Conservation (phyloP, 345 rosid species). For the Acer yangbiense region DNA sequence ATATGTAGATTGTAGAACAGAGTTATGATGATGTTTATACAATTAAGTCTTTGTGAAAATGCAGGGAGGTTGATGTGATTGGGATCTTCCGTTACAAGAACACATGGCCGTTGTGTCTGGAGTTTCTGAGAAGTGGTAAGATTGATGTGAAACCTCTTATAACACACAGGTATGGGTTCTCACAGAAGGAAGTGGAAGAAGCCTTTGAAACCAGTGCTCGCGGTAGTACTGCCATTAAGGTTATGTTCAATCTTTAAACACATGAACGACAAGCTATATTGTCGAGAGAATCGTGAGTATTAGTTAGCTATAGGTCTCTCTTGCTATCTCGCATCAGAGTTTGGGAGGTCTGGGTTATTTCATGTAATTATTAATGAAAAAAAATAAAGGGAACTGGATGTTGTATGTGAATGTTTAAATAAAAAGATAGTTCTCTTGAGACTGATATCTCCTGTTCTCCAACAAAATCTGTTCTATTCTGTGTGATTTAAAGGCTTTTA, state of each 20-base stretch:
- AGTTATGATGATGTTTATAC: neutral
- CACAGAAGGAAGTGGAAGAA: conserved; percentile 82
- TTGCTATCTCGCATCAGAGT: too few relatives aligned
- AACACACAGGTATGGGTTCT: conserved; percentile 85
- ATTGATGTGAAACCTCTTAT: conserved; percentile 84
- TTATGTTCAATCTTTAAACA: conserved; percentile 79
- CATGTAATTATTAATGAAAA: neutral
- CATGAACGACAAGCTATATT: neutral
- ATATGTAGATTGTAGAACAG: neutral
- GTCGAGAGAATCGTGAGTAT: too few relatives aligned
- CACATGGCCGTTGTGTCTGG: conserved; percentile 88
- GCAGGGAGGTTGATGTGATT: conserved; percentile 86
- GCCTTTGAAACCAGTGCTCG: conserved; percentile 87
- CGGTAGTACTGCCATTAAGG: conserved; percentile 84
- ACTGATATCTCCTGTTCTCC: too few relatives aligned
- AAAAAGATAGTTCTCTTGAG: too few relatives aligned
- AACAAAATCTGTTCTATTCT: too few relatives aligned
- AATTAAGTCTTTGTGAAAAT: neutral
- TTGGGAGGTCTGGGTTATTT: neutral
- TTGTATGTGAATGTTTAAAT: too few relatives aligned
- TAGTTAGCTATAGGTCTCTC: too few relatives aligned
- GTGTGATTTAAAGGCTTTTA: too few relatives aligned
- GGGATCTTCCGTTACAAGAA: conserved; percentile 81
- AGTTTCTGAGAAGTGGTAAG: conserved; percentile 72
- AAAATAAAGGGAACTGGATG: too few relatives aligned